Conservation (phyloP, 2,329 filamentous ascomycete species). For the Fusarium lyarnte region DNA sequence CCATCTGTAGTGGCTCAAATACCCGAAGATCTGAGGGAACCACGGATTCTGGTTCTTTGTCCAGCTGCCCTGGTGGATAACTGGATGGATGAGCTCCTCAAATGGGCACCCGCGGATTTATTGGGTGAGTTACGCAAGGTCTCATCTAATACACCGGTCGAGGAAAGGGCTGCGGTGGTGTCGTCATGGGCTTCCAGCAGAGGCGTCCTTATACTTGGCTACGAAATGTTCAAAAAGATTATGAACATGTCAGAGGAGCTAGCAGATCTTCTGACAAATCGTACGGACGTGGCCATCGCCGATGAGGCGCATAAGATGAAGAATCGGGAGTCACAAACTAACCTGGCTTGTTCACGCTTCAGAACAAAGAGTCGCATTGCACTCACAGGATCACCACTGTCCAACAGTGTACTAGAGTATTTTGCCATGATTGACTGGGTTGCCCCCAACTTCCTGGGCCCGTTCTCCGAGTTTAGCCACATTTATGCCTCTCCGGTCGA, state of each 20-base stretch:
- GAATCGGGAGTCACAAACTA: constrained; percentile 65
- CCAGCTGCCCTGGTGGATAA: constrained; percentile 81
- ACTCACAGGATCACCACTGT: constrained; percentile 85
- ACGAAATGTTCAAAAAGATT: constrained; percentile 69
- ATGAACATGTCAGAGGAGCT: constrained; percentile 46
- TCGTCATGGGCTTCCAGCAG: constrained; percentile 69
- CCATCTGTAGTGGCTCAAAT: constrained; percentile 70
- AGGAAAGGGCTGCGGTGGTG: constrained; percentile 58
- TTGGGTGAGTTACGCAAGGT: constrained; percentile 68
- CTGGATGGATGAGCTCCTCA: constrained; percentile 80
- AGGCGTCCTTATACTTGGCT: constrained; percentile 82
- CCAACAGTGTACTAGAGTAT: constrained; percentile 86
- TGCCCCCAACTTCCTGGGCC: constrained; percentile 79
- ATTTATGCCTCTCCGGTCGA: constrained; percentile 80
- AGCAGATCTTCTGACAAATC: constrained; percentile 62
- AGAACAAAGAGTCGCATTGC: constrained; percentile 78
- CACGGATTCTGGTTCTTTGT: constrained; percentile 77
- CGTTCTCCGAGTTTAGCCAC: constrained; percentile 70
- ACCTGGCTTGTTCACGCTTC: constrained; percentile 66
- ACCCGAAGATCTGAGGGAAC: constrained; percentile 68
- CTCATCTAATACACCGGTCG: constrained; percentile 50
- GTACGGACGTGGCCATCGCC: constrained; percentile 78
- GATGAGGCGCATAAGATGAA: constrained; percentile 89
- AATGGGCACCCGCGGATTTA: constrained; percentile 69
- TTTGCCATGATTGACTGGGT: constrained; percentile 91